A percentile compares a stretch with the other conserved stretches of the same genome.
Evolutionary conservation across 805 yeast species (phyloP).

Genomic region (Saccharomyces kudriavzevii): DNA sequence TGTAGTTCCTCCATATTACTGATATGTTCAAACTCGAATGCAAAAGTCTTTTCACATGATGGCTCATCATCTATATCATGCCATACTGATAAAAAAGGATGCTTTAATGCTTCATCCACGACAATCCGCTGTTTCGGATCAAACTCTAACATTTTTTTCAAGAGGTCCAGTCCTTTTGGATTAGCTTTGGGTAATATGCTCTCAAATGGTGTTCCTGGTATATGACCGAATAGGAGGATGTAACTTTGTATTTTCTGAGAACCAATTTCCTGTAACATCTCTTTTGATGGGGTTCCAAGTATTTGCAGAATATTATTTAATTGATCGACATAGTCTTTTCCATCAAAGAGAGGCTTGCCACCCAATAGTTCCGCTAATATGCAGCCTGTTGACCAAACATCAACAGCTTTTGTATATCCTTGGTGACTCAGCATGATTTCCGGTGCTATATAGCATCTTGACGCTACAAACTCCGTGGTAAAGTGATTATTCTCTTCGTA

Average conservation of each 20-base stretch:
- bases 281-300: constrained; percentile 56
- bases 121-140: constrained; percentile 43
- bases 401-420: constrained; percentile 56
- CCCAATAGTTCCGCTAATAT: constrained; percentile 73
- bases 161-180: constrained; percentile 38
- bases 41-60: constrained; percentile 37
- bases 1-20: constrained; percentile 1
- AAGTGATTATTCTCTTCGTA: constrained; percentile 19
- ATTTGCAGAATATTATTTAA: constrained; percentile 52
- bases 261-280: constrained; percentile 35
- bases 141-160: constrained; percentile 54
- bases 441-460: constrained; percentile 38
- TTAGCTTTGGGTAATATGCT: constrained; percentile 53
- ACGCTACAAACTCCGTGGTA: constrained; percentile 75
- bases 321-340: constrained; percentile 59
- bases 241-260: constrained; percentile 39
- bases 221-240: constrained; percentile 37
- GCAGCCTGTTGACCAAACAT: constrained; percentile 87
- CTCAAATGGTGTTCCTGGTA: constrained; percentile 37
- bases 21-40: constrained; percentile 50
- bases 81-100: constrained; percentile 42
- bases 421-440: constrained; percentile 24
- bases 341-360: constrained; percentile 65
- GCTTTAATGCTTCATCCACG: constrained; percentile 46
- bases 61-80: constrained; percentile 49